These are phyloP conservation scores for Fusarium palustre DNA, from an alignment of 2,329 filamentous ascomycete species.

Conservation along the genomic window DNA sequence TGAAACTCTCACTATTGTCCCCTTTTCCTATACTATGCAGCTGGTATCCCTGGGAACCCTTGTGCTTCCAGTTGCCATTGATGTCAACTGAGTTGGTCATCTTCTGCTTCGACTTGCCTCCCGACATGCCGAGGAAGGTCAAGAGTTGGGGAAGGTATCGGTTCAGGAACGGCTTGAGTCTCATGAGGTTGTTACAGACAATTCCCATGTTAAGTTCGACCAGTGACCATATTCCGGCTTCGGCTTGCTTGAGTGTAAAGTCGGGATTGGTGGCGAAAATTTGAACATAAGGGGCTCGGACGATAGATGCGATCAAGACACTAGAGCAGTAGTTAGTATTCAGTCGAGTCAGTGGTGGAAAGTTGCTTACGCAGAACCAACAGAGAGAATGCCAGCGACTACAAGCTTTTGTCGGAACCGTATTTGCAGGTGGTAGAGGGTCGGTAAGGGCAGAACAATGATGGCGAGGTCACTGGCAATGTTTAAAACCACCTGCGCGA, in stretches of 20 bases:
- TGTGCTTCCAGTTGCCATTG: not conserved
- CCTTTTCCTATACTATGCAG: not conserved
- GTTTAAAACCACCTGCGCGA: not conserved
- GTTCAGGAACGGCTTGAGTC: not conserved
- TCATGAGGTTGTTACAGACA: slow-evolving; percentile 1
- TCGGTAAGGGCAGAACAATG: not conserved
- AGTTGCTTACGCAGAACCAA: not conserved
- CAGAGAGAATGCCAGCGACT: not conserved
- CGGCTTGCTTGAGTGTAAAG: slow-evolving; percentile 5
- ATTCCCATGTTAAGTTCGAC: slow-evolving; percentile 11
- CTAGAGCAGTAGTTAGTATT: not conserved
- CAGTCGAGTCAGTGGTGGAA: accelerated
- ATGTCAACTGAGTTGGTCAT: not conserved
- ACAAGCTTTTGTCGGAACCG: not conserved
- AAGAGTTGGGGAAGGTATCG: not conserved
- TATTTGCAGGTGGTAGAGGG: not conserved
- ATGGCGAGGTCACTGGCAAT: not conserved
- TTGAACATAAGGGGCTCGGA: not conserved
- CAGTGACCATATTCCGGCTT: not conserved
- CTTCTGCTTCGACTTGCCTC: not conserved
- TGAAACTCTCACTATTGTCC: not conserved
- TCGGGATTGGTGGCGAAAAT: not conserved
- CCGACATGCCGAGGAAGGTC: not conserved
- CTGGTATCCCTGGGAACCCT: not conserved
- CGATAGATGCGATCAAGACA: slow-evolving; percentile 1